Evolutionary conservation across 768 basidiomycete genomes (phyloP).

Genomic region (Cantharellus anzutake): DNA sequence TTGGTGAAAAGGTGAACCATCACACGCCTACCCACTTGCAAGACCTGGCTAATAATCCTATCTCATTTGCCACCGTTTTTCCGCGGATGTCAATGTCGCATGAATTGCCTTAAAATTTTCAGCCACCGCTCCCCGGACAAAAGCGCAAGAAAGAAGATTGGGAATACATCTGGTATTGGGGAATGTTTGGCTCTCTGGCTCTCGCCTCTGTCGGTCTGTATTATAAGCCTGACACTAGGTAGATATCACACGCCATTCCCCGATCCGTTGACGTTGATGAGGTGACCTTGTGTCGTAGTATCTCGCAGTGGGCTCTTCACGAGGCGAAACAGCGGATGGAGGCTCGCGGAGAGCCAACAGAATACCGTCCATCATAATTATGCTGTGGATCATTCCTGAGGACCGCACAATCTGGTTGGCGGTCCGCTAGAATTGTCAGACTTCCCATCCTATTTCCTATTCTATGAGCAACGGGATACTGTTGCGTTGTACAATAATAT

Average conservation of each 20-base stretch:
- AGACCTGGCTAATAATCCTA: not conserved
- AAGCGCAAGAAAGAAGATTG: conserved; percentile 78
- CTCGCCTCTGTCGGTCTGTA: conserved; percentile 58
- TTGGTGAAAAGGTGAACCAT: conserved; percentile 63
- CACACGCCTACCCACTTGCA: not conserved
- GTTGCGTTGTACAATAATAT: not conserved
- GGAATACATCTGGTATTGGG: conserved; percentile 80
- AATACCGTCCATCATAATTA: conserved; percentile 43
- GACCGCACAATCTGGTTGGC: not conserved
- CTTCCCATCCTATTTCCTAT: not conserved
- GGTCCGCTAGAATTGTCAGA: not conserved
- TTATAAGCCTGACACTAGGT: conserved; percentile 93
- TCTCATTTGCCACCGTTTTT: not conserved
- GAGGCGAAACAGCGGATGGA: conserved; percentile 86
- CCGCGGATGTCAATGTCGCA: not conserved
- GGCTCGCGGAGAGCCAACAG: conserved; percentile 75
- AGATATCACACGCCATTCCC: not conserved
- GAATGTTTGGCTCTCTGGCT: conserved; percentile 79
- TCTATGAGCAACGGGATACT: not conserved
- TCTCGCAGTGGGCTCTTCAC: conserved; percentile 80
- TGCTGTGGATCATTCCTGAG: not conserved
- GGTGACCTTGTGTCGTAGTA: conserved; percentile 25
- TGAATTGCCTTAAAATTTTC: not conserved
- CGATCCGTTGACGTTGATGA: not conserved
- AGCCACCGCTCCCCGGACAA: conserved; percentile 65